These are phyloP conservation scores for Colletotrichum orchidophilum DNA, from an alignment of 2,329 filamentous ascomycete species.

Conservation along the genomic window DNA sequence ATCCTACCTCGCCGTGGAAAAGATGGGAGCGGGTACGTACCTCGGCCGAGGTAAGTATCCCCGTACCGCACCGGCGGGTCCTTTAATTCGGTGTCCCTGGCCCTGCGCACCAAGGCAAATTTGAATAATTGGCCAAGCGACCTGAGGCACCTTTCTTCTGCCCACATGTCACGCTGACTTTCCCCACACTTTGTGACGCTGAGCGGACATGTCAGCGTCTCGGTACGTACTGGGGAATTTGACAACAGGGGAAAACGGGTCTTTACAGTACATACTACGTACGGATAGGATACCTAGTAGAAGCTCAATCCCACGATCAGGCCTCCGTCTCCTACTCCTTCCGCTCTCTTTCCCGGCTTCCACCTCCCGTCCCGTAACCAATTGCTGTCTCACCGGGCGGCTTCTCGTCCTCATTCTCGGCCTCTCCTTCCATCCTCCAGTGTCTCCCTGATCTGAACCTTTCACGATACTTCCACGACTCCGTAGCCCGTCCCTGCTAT, in stretches of 20 bases:
- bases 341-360: neutral
- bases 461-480: neutral
- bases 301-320: conserved; percentile 23
- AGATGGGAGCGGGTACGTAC: neutral
- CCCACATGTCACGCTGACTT: conserved; percentile 18
- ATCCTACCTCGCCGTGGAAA: too few species aligned
- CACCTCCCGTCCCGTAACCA: neutral
- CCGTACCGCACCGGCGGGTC: conserved; percentile 1
- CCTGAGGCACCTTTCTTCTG: conserved; percentile 8
- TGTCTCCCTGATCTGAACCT: neutral
- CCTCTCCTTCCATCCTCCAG: neutral
- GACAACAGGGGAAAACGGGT: too few species aligned
- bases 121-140: neutral
- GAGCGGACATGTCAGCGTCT: neutral
- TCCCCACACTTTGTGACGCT: conserved; percentile 18
- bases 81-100: conserved; percentile 11
- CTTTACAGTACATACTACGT: too few species aligned
- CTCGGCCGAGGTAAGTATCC: neutral
- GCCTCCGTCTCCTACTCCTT: neutral
- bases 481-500: neutral
- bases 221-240: conserved; percentile 8
- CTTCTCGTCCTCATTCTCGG: neutral
- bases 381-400: neutral
- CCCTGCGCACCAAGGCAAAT: neutral
- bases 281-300: too few species aligned